Evolutionary conservation across 345 rosid species (phyloP).

Genomic region (Microcos paniculata): DNA sequence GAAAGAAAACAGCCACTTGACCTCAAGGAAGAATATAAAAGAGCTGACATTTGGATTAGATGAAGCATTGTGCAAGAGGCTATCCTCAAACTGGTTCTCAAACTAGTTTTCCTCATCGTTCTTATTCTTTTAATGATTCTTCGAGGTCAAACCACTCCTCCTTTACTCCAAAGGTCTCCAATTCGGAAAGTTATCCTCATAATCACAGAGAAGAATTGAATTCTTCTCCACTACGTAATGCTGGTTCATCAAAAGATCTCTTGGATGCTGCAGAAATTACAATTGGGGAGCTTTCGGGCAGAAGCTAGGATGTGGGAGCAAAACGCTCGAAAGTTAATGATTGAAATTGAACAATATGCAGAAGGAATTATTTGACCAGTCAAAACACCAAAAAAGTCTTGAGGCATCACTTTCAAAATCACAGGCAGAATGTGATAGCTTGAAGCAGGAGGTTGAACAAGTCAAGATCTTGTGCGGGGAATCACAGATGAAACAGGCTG

Average conservation of each 20-base stretch:
- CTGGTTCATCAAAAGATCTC: constrained; percentile 51
- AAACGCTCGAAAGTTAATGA: constrained; percentile 49
- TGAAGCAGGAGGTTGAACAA: constrained; percentile 44
- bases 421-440: constrained; percentile 40
- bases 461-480: constrained; percentile 44
- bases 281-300: constrained; percentile 56
- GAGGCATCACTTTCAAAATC: constrained; percentile 53
- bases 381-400: constrained; percentile 39
- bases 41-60: no score
- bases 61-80: no score
- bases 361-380: constrained; percentile 37
- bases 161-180: constrained; percentile 34
- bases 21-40: no score
- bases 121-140: constrained; percentile 37
- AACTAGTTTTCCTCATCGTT: constrained; percentile 30
- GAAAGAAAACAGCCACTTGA: no score
- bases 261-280: constrained; percentile 47
- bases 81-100: constrained; percentile 38
- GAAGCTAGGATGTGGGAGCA: constrained; percentile 72
- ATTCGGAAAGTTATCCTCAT: constrained; percentile 31
- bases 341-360: constrained; percentile 45
- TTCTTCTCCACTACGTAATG: constrained; percentile 45
- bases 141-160: constrained; percentile 40
- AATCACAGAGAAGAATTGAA: constrained; percentile 35
- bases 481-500: constrained; percentile 30